Evolutionary conservation across 106 monocot species (phyloP), one percentile per base, ranked within the genome.

Genomic region (Platanthera zijinensis): DNA sequence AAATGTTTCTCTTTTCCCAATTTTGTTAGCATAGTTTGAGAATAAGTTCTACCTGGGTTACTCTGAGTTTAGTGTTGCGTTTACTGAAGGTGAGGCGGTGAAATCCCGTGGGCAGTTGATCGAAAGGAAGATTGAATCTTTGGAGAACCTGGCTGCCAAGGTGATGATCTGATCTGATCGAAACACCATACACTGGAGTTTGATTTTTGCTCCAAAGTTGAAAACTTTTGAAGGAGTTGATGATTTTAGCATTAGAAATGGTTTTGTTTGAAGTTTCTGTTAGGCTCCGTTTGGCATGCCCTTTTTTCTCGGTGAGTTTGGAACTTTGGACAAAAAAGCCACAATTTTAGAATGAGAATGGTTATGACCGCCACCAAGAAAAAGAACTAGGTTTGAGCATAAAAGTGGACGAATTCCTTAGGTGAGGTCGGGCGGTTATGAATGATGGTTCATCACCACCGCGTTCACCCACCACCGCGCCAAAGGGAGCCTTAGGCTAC

Each of bases 81-180:
- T 83, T 77, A 19, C 52, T 74, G 39, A 73, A 86, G 94, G 86
- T 54, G 91, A 87, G 75, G 78, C 15, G 1, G 54, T 30, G 75
- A 86, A 82, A 68, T 83, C 86, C 5, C 81, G 95, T 0, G 87
- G 86, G 49, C 87, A 90, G 72, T 59, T 90, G 76, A 82, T 95
- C 19, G 95, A 92, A 56, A 86, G 74, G 64, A 95, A 95, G 82
- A 92, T 95, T 30, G 95, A 95, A 12, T 54, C 83, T 54, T 83
- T 95, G n/a, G 92, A 95, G 68, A 85, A 66, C 75, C 82, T 95
- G 86, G 86, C 92, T 8, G 78, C 80, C 51, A 95, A 82, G 89
- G 95, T 92, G 62, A 64, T 15, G 10, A 32, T 54, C 59, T 15
- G 10, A 32, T 54, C 59, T 69, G 18, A 5, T 0, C 32, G 12